Conservation (phyloP, 2,329 filamentous ascomycete genomes). For the Talaromyces sp. region DNA sequence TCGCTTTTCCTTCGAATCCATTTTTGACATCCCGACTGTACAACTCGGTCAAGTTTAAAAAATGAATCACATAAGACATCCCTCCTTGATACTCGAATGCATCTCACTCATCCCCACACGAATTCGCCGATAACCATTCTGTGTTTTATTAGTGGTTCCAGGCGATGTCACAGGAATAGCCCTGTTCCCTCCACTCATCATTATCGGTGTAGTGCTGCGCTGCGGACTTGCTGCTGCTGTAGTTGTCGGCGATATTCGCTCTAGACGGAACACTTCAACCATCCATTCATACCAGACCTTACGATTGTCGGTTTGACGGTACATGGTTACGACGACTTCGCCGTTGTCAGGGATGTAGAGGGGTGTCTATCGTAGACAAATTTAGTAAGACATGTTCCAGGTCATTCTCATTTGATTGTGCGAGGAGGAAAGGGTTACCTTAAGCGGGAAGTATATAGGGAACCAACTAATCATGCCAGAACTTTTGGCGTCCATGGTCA, state of each 20-base stretch:
- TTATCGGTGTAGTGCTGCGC: slow-evolving; percentile 18
- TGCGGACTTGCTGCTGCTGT: slow-evolving; percentile 9
- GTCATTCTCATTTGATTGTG: not conserved
- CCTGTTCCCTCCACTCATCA: slow-evolving; percentile 28
- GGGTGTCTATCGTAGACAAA: slow-evolving; percentile 58
- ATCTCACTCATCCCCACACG: slow-evolving; percentile 43
- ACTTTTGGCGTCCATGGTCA: slow-evolving; percentile 87
- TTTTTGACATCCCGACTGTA: too few species aligned
- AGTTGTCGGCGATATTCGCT: slow-evolving; percentile 21
- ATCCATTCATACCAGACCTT: slow-evolving; percentile 99
- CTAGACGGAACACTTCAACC: slow-evolving; percentile 67
- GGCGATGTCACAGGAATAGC: slow-evolving; percentile 20
- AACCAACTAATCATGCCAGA: slow-evolving; percentile 99
- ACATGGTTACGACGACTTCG: slow-evolving; percentile 88
- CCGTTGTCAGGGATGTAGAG: slow-evolving; percentile 78
- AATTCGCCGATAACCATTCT: slow-evolving; percentile 26
- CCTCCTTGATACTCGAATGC: slow-evolving; percentile 47
- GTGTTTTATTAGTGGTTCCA: not conserved
- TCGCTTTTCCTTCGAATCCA: not conserved
- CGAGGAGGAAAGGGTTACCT: slow-evolving; percentile 50
- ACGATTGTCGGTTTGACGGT: slow-evolving; percentile 88
- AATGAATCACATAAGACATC: slow-evolving; percentile 42
- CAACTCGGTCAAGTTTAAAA: not conserved
- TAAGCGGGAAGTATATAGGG: slow-evolving; percentile 94
- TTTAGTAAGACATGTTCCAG: not conserved